These are phyloP conservation scores for Simplicillium aogashimaense DNA, from an alignment of 2,329 filamentous ascomycete species.

Conservation along the genomic window DNA sequence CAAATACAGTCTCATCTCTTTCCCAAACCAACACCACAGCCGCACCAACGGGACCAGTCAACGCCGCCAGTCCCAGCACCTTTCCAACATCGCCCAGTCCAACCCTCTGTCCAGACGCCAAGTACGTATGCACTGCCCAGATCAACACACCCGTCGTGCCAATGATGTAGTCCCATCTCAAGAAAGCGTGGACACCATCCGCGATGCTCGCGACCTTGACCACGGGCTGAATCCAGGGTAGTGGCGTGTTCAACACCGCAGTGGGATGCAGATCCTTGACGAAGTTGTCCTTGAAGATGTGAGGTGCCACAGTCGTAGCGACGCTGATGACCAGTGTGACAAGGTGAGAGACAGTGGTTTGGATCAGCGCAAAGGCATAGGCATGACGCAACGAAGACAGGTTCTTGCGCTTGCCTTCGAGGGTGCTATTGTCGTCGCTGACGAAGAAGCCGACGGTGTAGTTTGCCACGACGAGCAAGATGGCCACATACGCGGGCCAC, in stretches of 20 bases:
- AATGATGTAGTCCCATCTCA: slow-evolving; percentile 12
- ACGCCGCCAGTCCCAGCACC: slow-evolving; percentile 4
- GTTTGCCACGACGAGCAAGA: slow-evolving; percentile 5
- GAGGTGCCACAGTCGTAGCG: slow-evolving; percentile 6
- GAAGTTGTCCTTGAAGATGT: slow-evolving; percentile 5
- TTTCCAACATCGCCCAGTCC: not conserved
- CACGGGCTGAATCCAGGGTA: slow-evolving; percentile 9
- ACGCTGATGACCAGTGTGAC: slow-evolving; percentile 3
- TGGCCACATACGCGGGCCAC: slow-evolving; percentile 11
- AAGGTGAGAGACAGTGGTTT: slow-evolving; percentile 8
- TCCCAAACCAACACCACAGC: slow-evolving; percentile 13
- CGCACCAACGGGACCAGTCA: slow-evolving; percentile 8
- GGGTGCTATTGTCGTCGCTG: slow-evolving; percentile 1
- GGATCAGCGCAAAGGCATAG: slow-evolving; percentile 10
- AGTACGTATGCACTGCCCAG: slow-evolving; percentile 7
- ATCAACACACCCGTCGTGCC: slow-evolving; percentile 8
- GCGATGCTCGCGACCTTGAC: slow-evolving; percentile 7
- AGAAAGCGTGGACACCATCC: slow-evolving; percentile 9
- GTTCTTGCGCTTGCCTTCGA: slow-evolving; percentile 1
- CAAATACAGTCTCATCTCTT: slow-evolving; percentile 7
- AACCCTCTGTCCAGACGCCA: slow-evolving; percentile 1
- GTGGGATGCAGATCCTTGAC: slow-evolving; percentile 7
- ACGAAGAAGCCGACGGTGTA: not conserved
- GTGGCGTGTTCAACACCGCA: slow-evolving; percentile 7
- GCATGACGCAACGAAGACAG: slow-evolving; percentile 6